Base-by-base conservation (phyloP, 2,329 filamentous ascomycete genomes). In the Alternaria panax region DNA sequence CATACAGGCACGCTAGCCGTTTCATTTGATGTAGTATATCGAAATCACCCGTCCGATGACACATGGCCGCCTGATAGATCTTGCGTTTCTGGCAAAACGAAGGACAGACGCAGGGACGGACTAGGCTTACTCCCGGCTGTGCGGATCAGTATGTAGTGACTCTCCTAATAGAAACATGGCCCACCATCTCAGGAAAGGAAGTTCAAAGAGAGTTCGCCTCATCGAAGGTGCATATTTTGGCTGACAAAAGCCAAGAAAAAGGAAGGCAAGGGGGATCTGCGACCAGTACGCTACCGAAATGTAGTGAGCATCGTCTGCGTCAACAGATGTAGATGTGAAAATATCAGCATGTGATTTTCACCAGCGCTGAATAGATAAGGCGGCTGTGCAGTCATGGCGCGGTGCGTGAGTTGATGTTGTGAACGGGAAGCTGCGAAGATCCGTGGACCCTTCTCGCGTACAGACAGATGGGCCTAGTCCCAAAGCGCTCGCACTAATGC, bases 231-330 rank as follows among this genome's bases (percentile, higher is more conserved):
- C 51, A 43, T 14, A 18, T 42, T 50, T 36, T 46, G 56, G 45
- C 20, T 41, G 38, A 59, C 38, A 27, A 30, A 25, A 54, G 56
- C 51, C 6, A 36, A 50, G 51, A 55, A 59, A 59, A 59, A 59
- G 46, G 14, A 48, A 55, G 36, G 45, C 28, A 54, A 50, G 46
- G 52, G 45, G 40, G 56, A 18, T 50, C 38, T 55, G 20, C 43
- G 25, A 24, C 12, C 43, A 38, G 18, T 34, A 46, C 18, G 30
- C 45, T 14, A 36, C 45, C 20, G n/a, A 22, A 3, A 1, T 34
- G 45, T 25, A n/a, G 30, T 48, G 18, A 36, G 45, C 28, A 34
- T 47, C 3, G 9, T 36, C 30, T 28, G 14, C 45, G 12, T 34
- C 20, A 48, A n/a, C 32, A 12, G 8, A 36, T n/a, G n/a, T 48